These are phyloP conservation scores for Cordyceps tenuipes DNA, from an alignment of 2,329 filamentous ascomycete genomes.

Conservation along the genomic window DNA sequence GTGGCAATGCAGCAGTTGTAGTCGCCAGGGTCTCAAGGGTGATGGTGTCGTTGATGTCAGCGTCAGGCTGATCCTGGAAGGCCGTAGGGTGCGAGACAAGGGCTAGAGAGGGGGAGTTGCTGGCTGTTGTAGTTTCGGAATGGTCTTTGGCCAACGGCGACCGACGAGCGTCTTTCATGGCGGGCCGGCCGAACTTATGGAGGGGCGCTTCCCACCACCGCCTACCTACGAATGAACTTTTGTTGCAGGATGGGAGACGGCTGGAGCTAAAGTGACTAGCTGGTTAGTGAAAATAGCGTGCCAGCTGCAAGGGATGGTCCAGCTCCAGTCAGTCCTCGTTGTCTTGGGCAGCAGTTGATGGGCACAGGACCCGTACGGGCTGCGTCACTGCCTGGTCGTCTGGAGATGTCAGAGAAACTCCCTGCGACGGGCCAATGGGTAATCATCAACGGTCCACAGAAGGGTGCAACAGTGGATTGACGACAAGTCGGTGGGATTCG, in stretches of 20 bases:
- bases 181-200: slow-evolving; percentile 1
- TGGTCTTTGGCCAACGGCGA: not conserved
- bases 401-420: not conserved
- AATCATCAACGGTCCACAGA: not conserved
- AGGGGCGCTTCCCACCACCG: slow-evolving; percentile 5
- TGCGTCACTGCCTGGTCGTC: not conserved
- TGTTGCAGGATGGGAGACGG: not conserved
- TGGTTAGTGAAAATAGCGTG: not conserved
- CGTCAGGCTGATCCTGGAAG: not conserved
- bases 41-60: not conserved
- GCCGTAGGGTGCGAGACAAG: slow-evolving; percentile 6
- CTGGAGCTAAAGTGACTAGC: slow-evolving; percentile 1
- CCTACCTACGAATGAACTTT: not conserved
- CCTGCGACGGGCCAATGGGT: slow-evolving; percentile 2
- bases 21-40: slow-evolving; percentile 5
- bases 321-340: not conserved
- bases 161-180: slow-evolving; percentile 1
- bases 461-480: not conserved
- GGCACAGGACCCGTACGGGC: not conserved
- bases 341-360: not conserved
- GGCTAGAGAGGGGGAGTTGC: not conserved
- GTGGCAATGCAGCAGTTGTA: slow-evolving; percentile 3
- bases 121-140: not conserved
- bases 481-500: not conserved
- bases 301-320: slow-evolving; percentile 4